These are phyloP conservation scores for Sanguinoderma infundibulare DNA, from an alignment of 1,284 basidiomycete genomes.

Conservation along the genomic window DNA sequence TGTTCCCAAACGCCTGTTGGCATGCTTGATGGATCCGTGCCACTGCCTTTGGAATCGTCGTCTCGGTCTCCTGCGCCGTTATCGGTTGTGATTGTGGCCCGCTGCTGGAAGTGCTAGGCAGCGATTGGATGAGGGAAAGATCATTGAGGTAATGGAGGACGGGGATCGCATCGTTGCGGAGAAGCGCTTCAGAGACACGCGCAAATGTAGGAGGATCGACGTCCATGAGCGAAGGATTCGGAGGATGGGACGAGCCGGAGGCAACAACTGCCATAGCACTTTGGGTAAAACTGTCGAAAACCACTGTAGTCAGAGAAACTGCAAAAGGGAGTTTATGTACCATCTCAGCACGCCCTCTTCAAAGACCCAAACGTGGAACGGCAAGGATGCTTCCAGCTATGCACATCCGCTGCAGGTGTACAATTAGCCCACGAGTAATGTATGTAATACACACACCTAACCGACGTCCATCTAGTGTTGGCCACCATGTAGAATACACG, in stretches of 20 bases:
- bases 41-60: conserved; percentile 12
- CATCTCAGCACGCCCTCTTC: not conserved
- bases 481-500: not conserved
- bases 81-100: not conserved
- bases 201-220: not conserved
- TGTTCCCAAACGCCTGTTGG: conserved; percentile 44
- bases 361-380: not conserved
- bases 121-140: not conserved
- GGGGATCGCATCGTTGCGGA: not conserved
- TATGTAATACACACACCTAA: not conserved
- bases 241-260: not conserved
- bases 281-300: not conserved
- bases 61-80: not conserved
- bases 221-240: not conserved
- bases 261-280: not conserved
- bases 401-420: not conserved
- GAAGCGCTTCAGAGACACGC: not conserved
- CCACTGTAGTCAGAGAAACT: not conserved
- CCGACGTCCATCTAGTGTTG: not conserved
- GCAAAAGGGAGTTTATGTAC: not conserved
- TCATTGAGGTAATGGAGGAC: conserved; percentile 2
- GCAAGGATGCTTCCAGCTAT: not conserved
- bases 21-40: conserved; percentile 47
- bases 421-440: not conserved
- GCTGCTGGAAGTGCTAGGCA: not conserved